Evolutionary conservation across 257 asterid species (phyloP).

Genomic region (Solanum ahanhuiri): DNA sequence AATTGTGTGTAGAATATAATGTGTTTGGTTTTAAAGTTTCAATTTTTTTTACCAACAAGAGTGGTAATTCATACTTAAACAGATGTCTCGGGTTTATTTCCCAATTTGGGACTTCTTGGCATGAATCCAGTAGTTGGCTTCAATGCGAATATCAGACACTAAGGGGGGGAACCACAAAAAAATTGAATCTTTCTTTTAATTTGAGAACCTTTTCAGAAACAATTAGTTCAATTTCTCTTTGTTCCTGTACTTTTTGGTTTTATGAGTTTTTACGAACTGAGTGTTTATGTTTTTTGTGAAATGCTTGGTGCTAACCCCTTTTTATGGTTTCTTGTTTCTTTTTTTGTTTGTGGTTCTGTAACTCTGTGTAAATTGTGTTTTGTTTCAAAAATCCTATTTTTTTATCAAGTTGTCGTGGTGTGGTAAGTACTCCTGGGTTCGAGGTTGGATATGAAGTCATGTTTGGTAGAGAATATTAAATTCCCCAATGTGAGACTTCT

Average conservation of each 20-base stretch:
- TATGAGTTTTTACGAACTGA: too few relatives aligned
- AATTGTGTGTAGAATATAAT: too few relatives aligned
- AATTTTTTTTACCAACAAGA: not conserved
- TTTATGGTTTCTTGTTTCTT: not conserved
- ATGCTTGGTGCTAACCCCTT: not conserved
- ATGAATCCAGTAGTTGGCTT: not conserved
- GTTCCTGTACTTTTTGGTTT: too few relatives aligned
- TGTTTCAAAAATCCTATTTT: rapidly evolving
- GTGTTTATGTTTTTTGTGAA: not conserved
- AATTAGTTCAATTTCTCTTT: too few relatives aligned
- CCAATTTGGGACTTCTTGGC: not conserved
- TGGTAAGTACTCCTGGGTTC: not conserved
- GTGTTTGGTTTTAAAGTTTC: not conserved
- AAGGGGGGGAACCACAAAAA: not conserved
- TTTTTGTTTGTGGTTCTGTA: not conserved
- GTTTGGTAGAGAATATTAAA: not conserved
- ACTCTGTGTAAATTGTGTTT: not conserved
- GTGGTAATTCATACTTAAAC: too few relatives aligned
- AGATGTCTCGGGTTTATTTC: too few relatives aligned
- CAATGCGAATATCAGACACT: not conserved
- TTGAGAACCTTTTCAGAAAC: too few relatives aligned
- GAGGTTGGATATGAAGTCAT: too few relatives aligned
- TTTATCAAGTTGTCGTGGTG: not conserved
- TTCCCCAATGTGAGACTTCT: not conserved
- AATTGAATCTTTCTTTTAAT: too few relatives aligned